These are phyloP conservation scores for Fragosphaeria purpurea DNA, from an alignment of 2,329 filamentous ascomycete species.

Conservation along the genomic window DNA sequence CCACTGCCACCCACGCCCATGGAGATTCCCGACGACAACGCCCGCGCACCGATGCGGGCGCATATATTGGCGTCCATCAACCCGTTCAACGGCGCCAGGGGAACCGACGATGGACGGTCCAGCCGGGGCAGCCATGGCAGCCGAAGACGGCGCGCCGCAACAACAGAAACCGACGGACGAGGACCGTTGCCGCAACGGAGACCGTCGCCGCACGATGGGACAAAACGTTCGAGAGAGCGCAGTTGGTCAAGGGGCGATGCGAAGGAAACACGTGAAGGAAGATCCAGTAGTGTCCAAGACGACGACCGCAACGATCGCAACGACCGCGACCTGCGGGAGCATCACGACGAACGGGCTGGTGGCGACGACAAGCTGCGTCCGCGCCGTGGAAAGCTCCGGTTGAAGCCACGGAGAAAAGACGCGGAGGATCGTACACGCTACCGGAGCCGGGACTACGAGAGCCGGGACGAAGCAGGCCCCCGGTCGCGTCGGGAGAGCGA, in stretches of 20 bases:
- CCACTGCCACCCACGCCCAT: background rate
- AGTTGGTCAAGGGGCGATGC: too few species aligned
- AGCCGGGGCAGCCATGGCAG: background rate
- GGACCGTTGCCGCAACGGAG: background rate
- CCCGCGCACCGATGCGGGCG: conserved; percentile 26
- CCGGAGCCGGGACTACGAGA: background rate
- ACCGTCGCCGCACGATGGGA: too few species aligned
- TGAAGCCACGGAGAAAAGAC: background rate
- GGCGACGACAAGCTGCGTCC: conserved; percentile 1
- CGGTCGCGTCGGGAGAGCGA: too few species aligned
- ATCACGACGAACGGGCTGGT: background rate
- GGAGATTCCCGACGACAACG: background rate
- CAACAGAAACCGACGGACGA: background rate
- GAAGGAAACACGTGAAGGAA: too few species aligned
- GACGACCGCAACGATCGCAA: background rate
- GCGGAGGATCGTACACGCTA: background rate
- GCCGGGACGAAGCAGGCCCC: background rate
- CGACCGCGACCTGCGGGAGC: background rate
- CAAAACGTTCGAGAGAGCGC: too few species aligned
- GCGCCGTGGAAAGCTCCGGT: background rate
- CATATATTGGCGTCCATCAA: conserved; percentile 41
- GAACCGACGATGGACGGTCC: background rate
- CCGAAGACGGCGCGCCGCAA: background rate
- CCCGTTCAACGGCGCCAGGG: conserved; percentile 15
- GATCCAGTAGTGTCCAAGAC: too few species aligned